Evolutionary conservation across 2,329 filamentous ascomycete genomes (phyloP), one percentile per base, ranked within the genome.

Genomic region (Emericellopsis cladophorae): DNA sequence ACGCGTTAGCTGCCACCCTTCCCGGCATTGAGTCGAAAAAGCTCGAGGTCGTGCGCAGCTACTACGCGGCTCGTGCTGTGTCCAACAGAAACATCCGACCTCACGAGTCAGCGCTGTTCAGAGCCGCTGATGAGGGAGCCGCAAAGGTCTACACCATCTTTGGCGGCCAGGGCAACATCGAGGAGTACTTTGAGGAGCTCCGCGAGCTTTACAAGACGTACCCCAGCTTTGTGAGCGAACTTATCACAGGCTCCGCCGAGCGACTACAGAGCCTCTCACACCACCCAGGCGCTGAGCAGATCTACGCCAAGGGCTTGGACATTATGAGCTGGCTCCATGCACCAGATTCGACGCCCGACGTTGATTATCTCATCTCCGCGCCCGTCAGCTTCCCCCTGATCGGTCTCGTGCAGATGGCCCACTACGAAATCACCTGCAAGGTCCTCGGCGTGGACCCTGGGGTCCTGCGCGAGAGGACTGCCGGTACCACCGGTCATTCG

Each of bases 121-220:
- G 92, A 50, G 90, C 92, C 39, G 87, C 87, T 9, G 80, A 84
- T 37, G 89, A 95, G 47, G 81, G 78, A 46, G 79, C 81, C 42
- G 89, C 89, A 41, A 81, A 78, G 52, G 76, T 98, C 45, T 98
- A 95, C 68, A 89, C 81, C 49, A 88, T 98, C 46, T 95, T 96
- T 51, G 92, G 92, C 45, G 92, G 92, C 7, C 92, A 98, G 61
- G 92, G 92, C 52, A 98, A 98, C 63, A 96, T 98, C 48, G 90
- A 98, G 64, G 93, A 98, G 66, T 98, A 98, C 66, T 98, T 98
- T 55, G 90, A 98, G 51, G 92, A 98, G 68, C 76, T 98, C 46
- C 81, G 92, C 42, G 84, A 94, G 60, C 76, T 96, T 44, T 90
- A 90, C 68, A 79, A 72, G 53, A 95, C 89, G 44, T 98, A 98